Conservation (phyloP, 2,329 filamentous ascomycete species). For the Diplodia mutila region DNA sequence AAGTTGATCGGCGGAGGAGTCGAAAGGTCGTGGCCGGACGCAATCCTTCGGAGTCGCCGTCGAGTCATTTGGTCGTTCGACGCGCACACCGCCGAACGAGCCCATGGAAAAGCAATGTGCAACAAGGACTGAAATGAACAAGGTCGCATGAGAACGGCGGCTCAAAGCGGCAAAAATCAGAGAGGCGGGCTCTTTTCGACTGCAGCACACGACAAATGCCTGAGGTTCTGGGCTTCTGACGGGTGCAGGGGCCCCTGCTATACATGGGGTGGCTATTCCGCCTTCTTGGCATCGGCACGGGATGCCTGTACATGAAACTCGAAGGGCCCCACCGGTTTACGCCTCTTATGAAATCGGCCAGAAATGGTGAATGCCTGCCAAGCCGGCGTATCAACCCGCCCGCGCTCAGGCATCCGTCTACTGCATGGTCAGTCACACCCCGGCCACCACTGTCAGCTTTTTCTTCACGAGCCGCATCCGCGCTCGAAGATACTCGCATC, state of each 20-base stretch:
- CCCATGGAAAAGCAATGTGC: not conserved
- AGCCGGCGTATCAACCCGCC: slow-evolving; percentile 3
- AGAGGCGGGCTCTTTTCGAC: not conserved
- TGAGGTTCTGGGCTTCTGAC: not conserved
- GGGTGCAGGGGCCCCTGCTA: not conserved
- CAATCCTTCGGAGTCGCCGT: not conserved
- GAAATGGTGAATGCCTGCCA: not conserved
- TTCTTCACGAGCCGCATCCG: not conserved
- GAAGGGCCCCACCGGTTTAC: not conserved
- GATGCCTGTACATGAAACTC: slow-evolving; percentile 11
- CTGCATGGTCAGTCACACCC: not conserved
- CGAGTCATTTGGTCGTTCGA: not conserved
- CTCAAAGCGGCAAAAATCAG: not conserved
- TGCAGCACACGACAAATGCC: slow-evolving; percentile 1
- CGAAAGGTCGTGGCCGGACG: not conserved
- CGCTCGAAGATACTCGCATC: not conserved
- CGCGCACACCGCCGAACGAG: not conserved
- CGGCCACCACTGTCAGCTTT: not conserved
- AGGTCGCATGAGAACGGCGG: not conserved
- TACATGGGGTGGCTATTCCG: not conserved
- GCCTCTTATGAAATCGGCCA: not conserved
- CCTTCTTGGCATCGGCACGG: slow-evolving; percentile 7
- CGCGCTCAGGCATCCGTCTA: not conserved
- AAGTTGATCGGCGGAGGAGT: not conserved
- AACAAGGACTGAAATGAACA: not conserved